phyloP scores from a whole-genome alignment of 176 grass and related monocot species.

The Elaeis guineensis region DNA sequence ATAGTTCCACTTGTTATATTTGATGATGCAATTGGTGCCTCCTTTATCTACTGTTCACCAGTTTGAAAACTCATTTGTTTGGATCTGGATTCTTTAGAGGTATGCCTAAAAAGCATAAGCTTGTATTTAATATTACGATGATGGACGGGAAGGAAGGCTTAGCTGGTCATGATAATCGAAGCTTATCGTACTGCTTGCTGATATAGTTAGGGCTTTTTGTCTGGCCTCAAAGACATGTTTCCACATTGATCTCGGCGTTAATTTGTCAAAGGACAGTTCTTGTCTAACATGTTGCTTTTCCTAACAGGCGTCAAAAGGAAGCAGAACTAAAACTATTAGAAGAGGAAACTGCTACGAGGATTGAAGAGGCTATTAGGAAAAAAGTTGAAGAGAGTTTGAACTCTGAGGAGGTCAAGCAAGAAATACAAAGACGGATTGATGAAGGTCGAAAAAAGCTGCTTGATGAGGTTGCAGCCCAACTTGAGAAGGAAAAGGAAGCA shows the following conservation, averaged over 20 bases:
- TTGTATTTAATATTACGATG: slow-evolving; percentile 48
- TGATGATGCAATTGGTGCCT: slow-evolving; percentile 99
- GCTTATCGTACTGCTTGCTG: slow-evolving; percentile 27
- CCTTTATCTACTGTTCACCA: slow-evolving; percentile 99
- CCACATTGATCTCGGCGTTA: background rate
- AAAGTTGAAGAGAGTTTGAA: slow-evolving; percentile 84
- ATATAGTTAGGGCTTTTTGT: slow-evolving; percentile 24
- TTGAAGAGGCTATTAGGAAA: slow-evolving; percentile 89
- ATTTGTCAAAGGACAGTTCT: slow-evolving; percentile 12
- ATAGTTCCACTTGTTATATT: slow-evolving; percentile 99
- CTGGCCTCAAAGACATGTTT: slow-evolving; percentile 27
- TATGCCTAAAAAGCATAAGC: slow-evolving; percentile 89
- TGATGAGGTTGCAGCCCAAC: slow-evolving; percentile 58
- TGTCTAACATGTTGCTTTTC: slow-evolving; percentile 42
- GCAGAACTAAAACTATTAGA: slow-evolving; percentile 89
- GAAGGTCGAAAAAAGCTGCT: slow-evolving; percentile 74
- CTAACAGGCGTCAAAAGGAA: slow-evolving; percentile 80
- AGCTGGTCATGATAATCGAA: slow-evolving; percentile 33
- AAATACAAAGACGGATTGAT: slow-evolving; percentile 90
- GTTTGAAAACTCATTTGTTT: slow-evolving; percentile 97
- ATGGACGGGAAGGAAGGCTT: slow-evolving; percentile 32
- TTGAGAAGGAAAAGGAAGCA: slow-evolving; percentile 93
- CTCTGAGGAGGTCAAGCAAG: slow-evolving; percentile 79
- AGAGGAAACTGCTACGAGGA: slow-evolving; percentile 90
- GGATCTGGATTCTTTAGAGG: slow-evolving; percentile 96